A percentile compares a stretch with the other conserved stretches of the same genome.
Evolutionary conservation across 768 basidiomycete species (phyloP).

Genomic region (Boletus rubroflammeus): DNA sequence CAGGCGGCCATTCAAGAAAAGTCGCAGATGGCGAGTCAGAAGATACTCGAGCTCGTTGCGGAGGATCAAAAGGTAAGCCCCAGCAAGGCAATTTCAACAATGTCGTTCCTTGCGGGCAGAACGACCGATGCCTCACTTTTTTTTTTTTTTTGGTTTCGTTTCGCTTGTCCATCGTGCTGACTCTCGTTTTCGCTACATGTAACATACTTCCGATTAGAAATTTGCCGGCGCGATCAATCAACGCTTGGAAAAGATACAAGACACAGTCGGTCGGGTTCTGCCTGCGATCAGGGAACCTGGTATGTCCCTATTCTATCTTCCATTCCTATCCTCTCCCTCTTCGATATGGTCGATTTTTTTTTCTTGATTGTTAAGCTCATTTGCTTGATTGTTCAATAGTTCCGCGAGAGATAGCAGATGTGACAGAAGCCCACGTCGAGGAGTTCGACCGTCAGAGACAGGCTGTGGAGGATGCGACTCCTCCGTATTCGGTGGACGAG

Average conservation of each 20-base stretch:
- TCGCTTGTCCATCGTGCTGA: not conserved
- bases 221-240: conserved; percentile 10
- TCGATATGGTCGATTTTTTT: not conserved
- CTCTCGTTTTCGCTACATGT: not conserved
- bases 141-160: not conserved
- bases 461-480: not conserved
- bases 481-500: conserved; percentile 10
- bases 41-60: conserved; percentile 14
- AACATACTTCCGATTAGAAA: conserved; percentile 1
- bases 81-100: not conserved
- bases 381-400: not conserved
- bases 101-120: not conserved
- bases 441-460: conserved; percentile 7
- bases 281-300: conserved; percentile 13
- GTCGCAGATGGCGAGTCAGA: conserved; percentile 12
- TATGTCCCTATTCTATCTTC: not conserved
- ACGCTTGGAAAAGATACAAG: conserved; percentile 14
- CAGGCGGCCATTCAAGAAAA: conserved; percentile 17
- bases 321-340: not conserved
- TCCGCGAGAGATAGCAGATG: conserved; percentile 9
- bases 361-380: not conserved
- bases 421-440: conserved; percentile 11
- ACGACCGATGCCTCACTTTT: not conserved
- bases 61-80: conserved; percentile 11
- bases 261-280: conserved; percentile 7